Evolutionary conservation across 176 grass and related monocot species (phyloP), one percentile per base, ranked within the genome.

Genomic region (Raddia distichophylla): DNA sequence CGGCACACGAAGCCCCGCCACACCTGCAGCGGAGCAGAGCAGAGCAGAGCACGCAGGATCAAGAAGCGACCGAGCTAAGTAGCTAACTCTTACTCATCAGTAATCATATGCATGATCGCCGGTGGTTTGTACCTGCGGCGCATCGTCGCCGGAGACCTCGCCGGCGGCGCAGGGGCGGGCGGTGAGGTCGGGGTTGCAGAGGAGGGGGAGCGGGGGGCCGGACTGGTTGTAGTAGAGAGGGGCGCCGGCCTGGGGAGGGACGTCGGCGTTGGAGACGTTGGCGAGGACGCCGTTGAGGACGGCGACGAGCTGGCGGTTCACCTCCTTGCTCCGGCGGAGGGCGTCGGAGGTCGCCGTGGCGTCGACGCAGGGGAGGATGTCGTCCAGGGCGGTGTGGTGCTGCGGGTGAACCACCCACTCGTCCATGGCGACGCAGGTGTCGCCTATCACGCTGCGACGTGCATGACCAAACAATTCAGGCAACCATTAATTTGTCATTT

Each of bases 361-460:
- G 79, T 98, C 84, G 20, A 89, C 90, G 68, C 95, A 98, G 3
- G 95, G 95, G 13, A 98, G 90, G 82, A 95, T 91, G 74, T 94
- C 95, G 62, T 95, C 95, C 32, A 98, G 77, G 17, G 95, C 86
- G 0, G 90, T 93, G 77, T 67, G 88, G 5, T 71, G 73, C 7
- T 72, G 79, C 7, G 88, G 95, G 13, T 89, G 84, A 9, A 50
- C 55, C 64, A 86, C 90, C 95, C 92, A 98, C 60, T 95, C 88
- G 11, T 91, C 90, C 95, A 98, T 91, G 47, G 95, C 90, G 3
- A 95, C 84, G 62, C 92, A 98, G 2, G 95, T 90, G 79, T 98
- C 95, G 2, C 81, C 84, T 0, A 88, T 80, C 75, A 81, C 85
- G 74, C 92, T 98, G 90, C 12, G 35, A 77, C 61, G 20, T 10